phyloP scores from a whole-genome alignment of 2,329 filamentous ascomycete species.

The Aspergillus eucalypticola region DNA sequence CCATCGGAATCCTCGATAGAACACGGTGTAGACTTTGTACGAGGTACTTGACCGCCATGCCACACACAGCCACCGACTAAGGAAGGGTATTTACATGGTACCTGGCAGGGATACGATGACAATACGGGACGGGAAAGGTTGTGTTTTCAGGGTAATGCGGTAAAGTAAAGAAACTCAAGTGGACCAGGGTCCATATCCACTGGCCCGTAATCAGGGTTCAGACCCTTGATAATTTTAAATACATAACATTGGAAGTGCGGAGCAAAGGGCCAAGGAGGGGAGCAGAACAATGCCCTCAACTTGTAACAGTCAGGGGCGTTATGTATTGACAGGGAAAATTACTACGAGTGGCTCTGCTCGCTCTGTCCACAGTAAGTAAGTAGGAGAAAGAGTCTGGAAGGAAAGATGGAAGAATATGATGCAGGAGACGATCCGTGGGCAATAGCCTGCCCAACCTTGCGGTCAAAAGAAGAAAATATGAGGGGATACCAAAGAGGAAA shows the following conservation, averaged over 20 bases:
- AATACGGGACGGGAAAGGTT: slow-evolving; percentile 1
- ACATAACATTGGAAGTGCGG: slow-evolving; percentile 2
- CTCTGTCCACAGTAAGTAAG: not conserved
- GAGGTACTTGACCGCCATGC: too few relatives aligned
- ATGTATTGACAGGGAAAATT: not conserved
- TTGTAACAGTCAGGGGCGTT: slow-evolving; percentile 1
- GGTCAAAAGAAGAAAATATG: not conserved
- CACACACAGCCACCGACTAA: too few relatives aligned
- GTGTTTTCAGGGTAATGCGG: not conserved
- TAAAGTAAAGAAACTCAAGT: not conserved
- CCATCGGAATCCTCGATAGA: not conserved
- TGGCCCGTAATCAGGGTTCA: slow-evolving; percentile 8
- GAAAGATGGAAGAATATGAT: not conserved
- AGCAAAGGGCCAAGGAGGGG: slow-evolving; percentile 2
- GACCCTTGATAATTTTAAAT: slow-evolving; percentile 11
- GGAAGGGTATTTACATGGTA: too few relatives aligned
- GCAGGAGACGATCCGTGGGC: not conserved
- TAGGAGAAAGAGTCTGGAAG: not conserved
- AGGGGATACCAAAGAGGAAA: slow-evolving; percentile 7
- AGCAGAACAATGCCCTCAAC: slow-evolving; percentile 1
- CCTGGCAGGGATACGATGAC: not conserved
- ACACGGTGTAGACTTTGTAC: not conserved
- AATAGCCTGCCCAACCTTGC: not conserved
- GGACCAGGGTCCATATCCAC: slow-evolving; percentile 9
- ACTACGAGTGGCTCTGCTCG: not conserved